Evolutionary conservation across 306 rosid species (phyloP), one percentile per base, ranked within the genome.

Genomic region (Chamaecrista fasciculata): DNA sequence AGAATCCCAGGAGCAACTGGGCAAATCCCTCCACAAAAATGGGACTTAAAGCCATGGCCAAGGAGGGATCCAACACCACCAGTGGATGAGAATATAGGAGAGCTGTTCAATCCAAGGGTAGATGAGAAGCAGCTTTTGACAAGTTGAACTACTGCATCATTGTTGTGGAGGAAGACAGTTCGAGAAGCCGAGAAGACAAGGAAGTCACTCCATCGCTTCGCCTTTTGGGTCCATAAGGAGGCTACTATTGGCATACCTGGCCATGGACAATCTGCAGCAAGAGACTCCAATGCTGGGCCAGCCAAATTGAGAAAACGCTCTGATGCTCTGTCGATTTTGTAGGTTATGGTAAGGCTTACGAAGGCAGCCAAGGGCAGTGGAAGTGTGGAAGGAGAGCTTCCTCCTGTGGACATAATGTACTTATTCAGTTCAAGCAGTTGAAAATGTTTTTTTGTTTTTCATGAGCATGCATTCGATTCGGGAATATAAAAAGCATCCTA

Each of bases 161-260:
- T 71, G 76, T 85, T 89, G 77, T 94, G 99, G 81, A 91, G 92
- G 83, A 94, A 91, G 49, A 87, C 96, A 11, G 97, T 84, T 60
- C 96, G 86, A 71, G 97, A 94, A 51, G 97, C 97, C 34, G 89
- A 81, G 74, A 94, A 88, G 70, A 82, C 73, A 36, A 94, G 89
- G 74, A 86, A 94, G 80, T 94, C 97, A 48, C 92, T 85, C 99
- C 97, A 91, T 23, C 95, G 86, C 78, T 89, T 94, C 42, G 94
- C 99, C 83, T 91, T 94, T 84, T 91, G 99, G 66, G 97, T 89
- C 99, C 99, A 94, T 56, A 94, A 85, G 76, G 99, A 87, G 37
- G 95, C 91, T 33, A 89, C 95, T 55, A 94, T 91, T 49, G 97
- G 92, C 99, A 94, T 94, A 80, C 99, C 91, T 37, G 99, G 99